These are phyloP conservation scores for Fusarium metavorans DNA, from an alignment of 2,329 filamentous ascomycete genomes.

Conservation along the genomic window DNA sequence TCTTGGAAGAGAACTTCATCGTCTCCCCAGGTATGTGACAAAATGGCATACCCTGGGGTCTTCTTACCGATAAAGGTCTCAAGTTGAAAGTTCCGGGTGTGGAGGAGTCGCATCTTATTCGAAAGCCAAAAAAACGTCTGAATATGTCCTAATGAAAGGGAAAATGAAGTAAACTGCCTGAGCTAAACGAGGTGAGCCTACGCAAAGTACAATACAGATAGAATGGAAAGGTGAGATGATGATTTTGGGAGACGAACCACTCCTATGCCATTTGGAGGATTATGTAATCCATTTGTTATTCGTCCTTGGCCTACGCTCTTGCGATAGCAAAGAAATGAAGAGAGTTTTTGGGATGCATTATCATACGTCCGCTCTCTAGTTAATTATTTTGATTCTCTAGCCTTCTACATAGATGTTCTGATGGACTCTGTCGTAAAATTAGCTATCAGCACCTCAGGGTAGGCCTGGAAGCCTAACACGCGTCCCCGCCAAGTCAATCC, in stretches of 20 bases:
- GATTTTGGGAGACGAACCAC: too few relatives aligned
- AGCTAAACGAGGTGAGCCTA: not conserved
- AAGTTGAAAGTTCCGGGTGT: not conserved
- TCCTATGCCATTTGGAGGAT: not conserved
- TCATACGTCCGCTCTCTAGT: not conserved
- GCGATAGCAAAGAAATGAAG: not conserved
- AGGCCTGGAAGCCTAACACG: not conserved
- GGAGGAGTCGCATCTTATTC: not conserved
- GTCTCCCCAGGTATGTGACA: not conserved
- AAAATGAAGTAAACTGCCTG: not conserved
- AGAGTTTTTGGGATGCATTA: not conserved
- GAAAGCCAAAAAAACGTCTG: rapidly evolving
- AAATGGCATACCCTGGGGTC: not conserved
- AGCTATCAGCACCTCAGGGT: not conserved
- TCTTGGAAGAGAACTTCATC: not conserved
- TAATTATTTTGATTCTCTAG: not conserved
- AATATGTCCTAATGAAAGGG: rapidly evolving
- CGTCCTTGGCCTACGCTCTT: rapidly evolving
- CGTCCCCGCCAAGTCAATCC: not conserved
- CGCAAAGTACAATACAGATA: not conserved
- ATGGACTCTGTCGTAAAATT: not conserved
- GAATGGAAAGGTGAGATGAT: not conserved
- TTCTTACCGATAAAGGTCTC: not conserved
- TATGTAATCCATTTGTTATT: not conserved
- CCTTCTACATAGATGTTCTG: not conserved